Conservation (phyloP, 169 alveolate genomes). For the Plasmodium ovale region DNA sequence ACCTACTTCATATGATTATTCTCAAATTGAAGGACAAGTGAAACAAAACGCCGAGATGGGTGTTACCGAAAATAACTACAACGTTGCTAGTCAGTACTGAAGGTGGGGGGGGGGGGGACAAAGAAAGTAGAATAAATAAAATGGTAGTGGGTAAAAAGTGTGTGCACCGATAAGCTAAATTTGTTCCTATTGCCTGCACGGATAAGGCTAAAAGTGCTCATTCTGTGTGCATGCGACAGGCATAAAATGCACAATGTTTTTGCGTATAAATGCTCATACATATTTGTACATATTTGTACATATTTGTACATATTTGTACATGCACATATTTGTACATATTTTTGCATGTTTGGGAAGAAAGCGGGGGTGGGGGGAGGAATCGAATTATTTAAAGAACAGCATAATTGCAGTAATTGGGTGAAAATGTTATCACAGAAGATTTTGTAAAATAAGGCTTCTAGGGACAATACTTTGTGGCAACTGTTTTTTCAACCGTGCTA, state of each 20-base stretch:
- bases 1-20: constrained; percentile 81
- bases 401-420: no score
- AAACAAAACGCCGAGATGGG: constrained; percentile 81
- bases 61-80: constrained; percentile 70
- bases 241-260: no score
- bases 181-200: neutral
- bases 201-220: neutral
- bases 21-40: constrained; percentile 83
- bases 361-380: no score
- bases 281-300: constrained; percentile 1
- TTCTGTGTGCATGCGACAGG: neutral
- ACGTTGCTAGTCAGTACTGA: constrained; percentile 24
- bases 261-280: neutral
- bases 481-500: no score
- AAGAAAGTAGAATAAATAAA: no score
- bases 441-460: no score
- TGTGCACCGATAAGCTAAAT: no score
- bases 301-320: neutral
- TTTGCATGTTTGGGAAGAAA: no score
- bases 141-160: no score
- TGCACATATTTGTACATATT: neutral
- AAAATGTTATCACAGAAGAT: no score
- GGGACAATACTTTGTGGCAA: no score
- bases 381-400: no score
- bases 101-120: neutral